phyloP scores from a whole-genome alignment of 768 basidiomycete genomes.

The Mycena haematopus region DNA sequence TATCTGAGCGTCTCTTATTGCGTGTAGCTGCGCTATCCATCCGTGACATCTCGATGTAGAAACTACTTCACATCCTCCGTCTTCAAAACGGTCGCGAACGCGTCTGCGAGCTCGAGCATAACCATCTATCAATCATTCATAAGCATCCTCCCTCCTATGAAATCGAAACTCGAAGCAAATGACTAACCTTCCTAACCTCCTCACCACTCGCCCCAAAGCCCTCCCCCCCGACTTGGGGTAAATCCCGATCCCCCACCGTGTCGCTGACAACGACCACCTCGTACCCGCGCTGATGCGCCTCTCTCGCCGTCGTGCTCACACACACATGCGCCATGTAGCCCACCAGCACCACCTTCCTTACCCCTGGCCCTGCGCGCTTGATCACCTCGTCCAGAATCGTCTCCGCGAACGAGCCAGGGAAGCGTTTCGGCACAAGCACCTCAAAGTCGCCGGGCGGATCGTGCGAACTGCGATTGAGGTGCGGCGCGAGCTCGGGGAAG shows the following conservation, averaged over 20 bases:
- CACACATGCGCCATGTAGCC: constrained; percentile 25
- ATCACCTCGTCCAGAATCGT: constrained; percentile 8
- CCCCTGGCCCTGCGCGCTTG: not conserved
- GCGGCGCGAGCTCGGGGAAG: constrained; percentile 12
- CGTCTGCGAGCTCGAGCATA: constrained; percentile 12
- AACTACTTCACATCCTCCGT: constrained; percentile 13
- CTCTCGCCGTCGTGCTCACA: constrained; percentile 24
- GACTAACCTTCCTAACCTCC: not conserved
- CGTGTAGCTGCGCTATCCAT: too few species aligned
- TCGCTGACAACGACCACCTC: constrained; percentile 9
- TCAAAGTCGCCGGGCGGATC: not conserved
- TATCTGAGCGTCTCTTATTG: too few species aligned
- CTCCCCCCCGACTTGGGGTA: not conserved
- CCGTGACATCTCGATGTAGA: constrained; percentile 32
- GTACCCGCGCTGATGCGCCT: constrained; percentile 18
- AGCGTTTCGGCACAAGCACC: constrained; percentile 10
- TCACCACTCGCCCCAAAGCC: constrained; percentile 1
- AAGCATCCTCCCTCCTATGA: too few species aligned
- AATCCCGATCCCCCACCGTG: constrained; percentile 21
- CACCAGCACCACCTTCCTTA: constrained; percentile 18
- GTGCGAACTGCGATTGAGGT: not conserved
- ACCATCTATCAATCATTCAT: constrained; percentile 9
- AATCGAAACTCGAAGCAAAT: too few species aligned
- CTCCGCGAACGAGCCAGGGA: constrained; percentile 22
- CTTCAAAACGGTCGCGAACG: constrained; percentile 14